phyloP scores from a whole-genome alignment of 495 filamentous ascomycete species.

The Penicillium ochrochloron region DNA sequence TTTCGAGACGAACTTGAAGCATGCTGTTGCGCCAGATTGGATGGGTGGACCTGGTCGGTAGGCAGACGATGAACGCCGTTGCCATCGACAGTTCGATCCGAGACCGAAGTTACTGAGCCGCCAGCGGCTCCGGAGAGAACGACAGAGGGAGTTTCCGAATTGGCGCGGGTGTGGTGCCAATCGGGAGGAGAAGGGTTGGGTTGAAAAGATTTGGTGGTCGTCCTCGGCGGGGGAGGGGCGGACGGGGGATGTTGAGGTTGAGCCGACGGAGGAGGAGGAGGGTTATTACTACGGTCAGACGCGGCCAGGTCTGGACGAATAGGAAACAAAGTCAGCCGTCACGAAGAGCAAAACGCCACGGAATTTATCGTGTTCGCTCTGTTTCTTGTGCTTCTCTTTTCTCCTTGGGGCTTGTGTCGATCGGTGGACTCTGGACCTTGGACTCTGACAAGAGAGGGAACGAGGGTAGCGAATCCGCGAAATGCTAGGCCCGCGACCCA shows the following conservation, averaged over 20 bases:
- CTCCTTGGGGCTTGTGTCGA: conserved; percentile 26
- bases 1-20: conserved; percentile 45
- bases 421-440: conserved; percentile 26
- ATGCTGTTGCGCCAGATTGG: conserved; percentile 41
- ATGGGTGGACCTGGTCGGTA: conserved; percentile 35
- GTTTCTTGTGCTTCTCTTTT: conserved; percentile 2
- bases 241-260: conserved; percentile 11
- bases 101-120: conserved; percentile 38
- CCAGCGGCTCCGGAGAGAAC: conserved; percentile 41
- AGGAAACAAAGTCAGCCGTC: conserved; percentile 8
- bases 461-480: conserved; percentile 30
- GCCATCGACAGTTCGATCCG: conserved; percentile 43
- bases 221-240: conserved; percentile 27
- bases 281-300: conserved; percentile 23
- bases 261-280: conserved; percentile 21
- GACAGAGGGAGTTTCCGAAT: conserved; percentile 40
- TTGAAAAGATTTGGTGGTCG: conserved; percentile 34
- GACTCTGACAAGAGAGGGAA: conserved; percentile 23
- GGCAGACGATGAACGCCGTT: conserved; percentile 43
- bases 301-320: conserved; percentile 26
- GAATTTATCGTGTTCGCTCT: conserved; percentile 12
- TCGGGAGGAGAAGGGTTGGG: conserved; percentile 32
- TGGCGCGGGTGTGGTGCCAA: conserved; percentile 45
- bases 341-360: conserved; percentile 19
- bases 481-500: conserved; percentile 42